phyloP scores from a whole-genome alignment of 257 asterid species.

The Ilex aquifolium region DNA sequence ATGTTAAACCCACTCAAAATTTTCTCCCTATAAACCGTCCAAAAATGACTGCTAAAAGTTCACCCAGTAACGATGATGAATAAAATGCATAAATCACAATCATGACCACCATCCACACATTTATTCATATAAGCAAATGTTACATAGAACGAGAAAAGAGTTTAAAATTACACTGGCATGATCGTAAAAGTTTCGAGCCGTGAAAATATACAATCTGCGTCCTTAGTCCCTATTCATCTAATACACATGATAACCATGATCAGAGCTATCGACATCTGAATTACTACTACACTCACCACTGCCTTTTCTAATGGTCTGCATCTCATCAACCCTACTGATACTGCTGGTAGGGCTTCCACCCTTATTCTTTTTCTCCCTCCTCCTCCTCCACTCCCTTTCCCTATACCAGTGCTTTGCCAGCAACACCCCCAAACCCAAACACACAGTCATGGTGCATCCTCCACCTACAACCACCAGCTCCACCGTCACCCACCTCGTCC shows the following conservation, averaged over 20 bases:
- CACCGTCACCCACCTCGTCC: constrained; percentile 18
- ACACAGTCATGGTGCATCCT: constrained; percentile 33
- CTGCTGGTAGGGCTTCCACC: constrained; percentile 32
- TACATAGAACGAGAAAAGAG: too few species aligned
- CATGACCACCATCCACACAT: too few species aligned
- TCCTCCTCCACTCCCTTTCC: constrained; percentile 37
- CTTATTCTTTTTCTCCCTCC: constrained; percentile 12
- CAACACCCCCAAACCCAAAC: constrained; percentile 33
- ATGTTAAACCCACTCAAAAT: too few species aligned
- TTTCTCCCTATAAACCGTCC: too few species aligned
- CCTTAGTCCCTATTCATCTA: too few species aligned
- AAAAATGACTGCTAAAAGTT: too few species aligned
- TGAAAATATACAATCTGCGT: too few species aligned
- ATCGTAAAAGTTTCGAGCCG: too few species aligned
- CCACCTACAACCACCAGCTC: constrained; percentile 40
- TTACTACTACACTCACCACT: constrained; percentile 34
- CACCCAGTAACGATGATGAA: too few species aligned
- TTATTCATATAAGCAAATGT: too few species aligned
- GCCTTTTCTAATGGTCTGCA: constrained; percentile 14
- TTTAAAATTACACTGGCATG: too few species aligned
- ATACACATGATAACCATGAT: constrained; percentile 47
- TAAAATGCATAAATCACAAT: too few species aligned
- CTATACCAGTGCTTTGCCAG: constrained; percentile 35
- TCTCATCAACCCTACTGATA: constrained; percentile 32
- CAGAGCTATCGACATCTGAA: constrained; percentile 55